Evolutionary conservation across 495 filamentous ascomycete species (phyloP).

Genomic region (Penicillium argentinense): DNA sequence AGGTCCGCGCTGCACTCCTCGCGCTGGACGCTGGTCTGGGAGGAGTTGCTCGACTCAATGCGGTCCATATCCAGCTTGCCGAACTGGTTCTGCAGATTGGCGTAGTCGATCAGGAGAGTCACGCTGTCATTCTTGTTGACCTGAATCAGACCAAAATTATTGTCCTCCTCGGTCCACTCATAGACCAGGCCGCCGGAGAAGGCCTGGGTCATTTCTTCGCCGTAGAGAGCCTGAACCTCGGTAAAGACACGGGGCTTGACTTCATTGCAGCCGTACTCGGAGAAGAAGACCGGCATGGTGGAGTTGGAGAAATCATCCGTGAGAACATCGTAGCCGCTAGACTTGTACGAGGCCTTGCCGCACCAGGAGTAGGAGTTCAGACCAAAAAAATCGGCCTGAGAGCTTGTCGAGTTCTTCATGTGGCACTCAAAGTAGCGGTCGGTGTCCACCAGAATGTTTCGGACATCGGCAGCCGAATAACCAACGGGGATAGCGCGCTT

Average conservation of each 20-base stretch:
- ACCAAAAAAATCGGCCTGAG: conserved; percentile 82
- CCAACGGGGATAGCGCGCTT: conserved; percentile 75
- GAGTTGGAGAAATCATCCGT: conserved; percentile 67
- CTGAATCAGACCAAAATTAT: conserved; percentile 78
- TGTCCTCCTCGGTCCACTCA: conserved; percentile 77
- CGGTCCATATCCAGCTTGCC: conserved; percentile 66
- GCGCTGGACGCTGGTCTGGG: conserved; percentile 51
- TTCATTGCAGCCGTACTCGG: conserved; percentile 92
- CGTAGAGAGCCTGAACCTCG: conserved; percentile 80
- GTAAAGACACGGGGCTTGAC: conserved; percentile 76
- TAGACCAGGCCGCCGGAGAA: conserved; percentile 90
- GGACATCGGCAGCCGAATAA: conserved; percentile 94
- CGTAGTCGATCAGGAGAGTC: conserved; percentile 68
- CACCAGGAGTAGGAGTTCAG: conserved; percentile 98
- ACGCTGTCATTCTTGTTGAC: conserved; percentile 65
- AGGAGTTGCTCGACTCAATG: conserved; percentile 58
- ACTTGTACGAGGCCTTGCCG: conserved; percentile 68
- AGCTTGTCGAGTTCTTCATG: conserved; percentile 62
- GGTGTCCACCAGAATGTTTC: conserved; percentile 72
- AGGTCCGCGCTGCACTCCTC: conserved; percentile 59
- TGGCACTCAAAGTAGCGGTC: conserved; percentile 83
- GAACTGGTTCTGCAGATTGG: conserved; percentile 72
- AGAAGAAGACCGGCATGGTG: conserved; percentile 90
- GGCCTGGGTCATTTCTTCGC: conserved; percentile 70
- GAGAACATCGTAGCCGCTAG: conserved; percentile 70